These are phyloP conservation scores for Paramecium octaurelia DNA, from an alignment of 73 alveolate species.

Conservation along the genomic window DNA sequence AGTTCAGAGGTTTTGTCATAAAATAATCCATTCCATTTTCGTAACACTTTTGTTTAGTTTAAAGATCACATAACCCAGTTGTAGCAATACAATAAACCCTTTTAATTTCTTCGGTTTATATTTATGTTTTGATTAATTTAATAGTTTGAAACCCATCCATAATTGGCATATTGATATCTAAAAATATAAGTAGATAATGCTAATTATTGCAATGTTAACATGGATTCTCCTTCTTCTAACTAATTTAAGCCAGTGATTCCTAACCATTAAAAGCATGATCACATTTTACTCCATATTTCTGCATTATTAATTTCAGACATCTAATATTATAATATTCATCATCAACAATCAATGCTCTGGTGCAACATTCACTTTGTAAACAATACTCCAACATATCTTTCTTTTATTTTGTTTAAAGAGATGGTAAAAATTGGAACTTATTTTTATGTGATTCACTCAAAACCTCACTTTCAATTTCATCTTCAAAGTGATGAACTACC, in stretches of 20 bases:
- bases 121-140: neutral
- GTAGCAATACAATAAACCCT: neutral
- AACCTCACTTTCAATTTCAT: neutral
- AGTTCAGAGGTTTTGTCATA: neutral
- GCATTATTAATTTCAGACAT: neutral
- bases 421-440: neutral
- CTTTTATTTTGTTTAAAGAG: neutral
- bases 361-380: neutral
- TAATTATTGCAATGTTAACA: neutral
- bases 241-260: neutral
- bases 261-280: conserved; percentile 41
- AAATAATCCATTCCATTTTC: conserved; percentile 23
- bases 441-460: neutral
- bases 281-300: neutral
- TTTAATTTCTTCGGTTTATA: neutral
- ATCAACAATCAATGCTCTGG: neutral
- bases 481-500: neutral
- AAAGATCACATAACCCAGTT: neutral
- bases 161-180: conserved; percentile 30
- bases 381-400: neutral
- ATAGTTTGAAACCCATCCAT: conserved; percentile 23
- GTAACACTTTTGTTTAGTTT: neutral
- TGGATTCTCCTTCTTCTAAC: neutral
- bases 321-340: conserved; percentile 25
- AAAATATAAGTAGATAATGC: neutral